These are phyloP conservation scores for Fusarium sp. DNA, from an alignment of 2,329 filamentous ascomycete genomes.

Conservation along the genomic window DNA sequence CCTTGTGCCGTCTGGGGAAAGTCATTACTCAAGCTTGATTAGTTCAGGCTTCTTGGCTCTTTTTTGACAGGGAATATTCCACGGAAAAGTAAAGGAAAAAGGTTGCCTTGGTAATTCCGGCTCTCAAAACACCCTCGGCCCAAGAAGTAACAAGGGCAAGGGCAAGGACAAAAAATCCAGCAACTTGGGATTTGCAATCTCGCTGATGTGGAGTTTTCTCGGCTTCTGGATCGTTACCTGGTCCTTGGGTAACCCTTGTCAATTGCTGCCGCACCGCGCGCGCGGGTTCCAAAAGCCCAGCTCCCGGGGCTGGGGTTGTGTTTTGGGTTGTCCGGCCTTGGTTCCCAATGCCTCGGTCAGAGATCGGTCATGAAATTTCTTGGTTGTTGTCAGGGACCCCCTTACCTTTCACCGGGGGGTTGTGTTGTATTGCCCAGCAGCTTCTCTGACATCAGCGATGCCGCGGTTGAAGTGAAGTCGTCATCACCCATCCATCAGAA, in stretches of 20 bases:
- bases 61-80: constrained; percentile 29
- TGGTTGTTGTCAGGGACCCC: constrained; percentile 1
- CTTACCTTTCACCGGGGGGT: constrained; percentile 1
- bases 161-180: background rate
- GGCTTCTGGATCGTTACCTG: constrained; percentile 11
- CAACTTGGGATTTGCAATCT: constrained; percentile 23
- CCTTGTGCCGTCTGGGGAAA: constrained; percentile 35
- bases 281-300: constrained; percentile 6
- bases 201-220: constrained; percentile 22
- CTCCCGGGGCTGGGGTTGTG: constrained; percentile 11
- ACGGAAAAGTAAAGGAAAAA: constrained; percentile 1
- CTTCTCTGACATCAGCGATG: constrained; percentile 21
- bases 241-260: constrained; percentile 17
- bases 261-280: constrained; percentile 8
- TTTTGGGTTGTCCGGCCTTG: constrained; percentile 17
- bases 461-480: constrained; percentile 9
- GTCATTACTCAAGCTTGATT: constrained; percentile 16
- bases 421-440: constrained; percentile 9
- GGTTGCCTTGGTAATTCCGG: constrained; percentile 3
- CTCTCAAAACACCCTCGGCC: constrained; percentile 19
- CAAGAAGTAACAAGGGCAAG: background rate
- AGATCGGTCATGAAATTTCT: constrained; percentile 24
- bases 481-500: background rate
- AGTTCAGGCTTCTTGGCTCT: background rate
- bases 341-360: constrained; percentile 17